Conservation (phyloP, 1,139 yeast genomes). For the Schwanniomyces etchellsii region DNA sequence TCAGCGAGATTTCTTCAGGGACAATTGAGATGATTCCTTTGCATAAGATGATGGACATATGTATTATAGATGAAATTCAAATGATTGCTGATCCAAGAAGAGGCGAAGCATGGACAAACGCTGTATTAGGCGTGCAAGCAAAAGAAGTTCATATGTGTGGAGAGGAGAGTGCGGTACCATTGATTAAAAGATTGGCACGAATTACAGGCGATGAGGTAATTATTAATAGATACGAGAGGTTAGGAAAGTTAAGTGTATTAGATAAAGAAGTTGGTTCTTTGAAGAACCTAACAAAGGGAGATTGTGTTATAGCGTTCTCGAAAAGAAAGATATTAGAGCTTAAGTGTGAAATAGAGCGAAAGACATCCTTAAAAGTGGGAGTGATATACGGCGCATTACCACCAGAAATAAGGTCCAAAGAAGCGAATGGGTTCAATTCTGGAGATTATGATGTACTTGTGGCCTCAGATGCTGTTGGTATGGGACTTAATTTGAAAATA, state of each 20-base stretch:
- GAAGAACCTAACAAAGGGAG: slow-evolving; percentile 54
- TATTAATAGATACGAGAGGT: slow-evolving; percentile 62
- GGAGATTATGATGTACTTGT: slow-evolving; percentile 76
- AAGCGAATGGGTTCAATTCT: slow-evolving; percentile 70
- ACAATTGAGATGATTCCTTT: slow-evolving; percentile 91
- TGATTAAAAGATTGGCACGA: slow-evolving; percentile 52
- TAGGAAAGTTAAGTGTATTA: slow-evolving; percentile 66
- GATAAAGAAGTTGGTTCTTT: slow-evolving; percentile 27
- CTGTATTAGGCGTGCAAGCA: slow-evolving; percentile 81
- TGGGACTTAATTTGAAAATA: slow-evolving; percentile 89
- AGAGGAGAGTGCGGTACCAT: slow-evolving; percentile 72
- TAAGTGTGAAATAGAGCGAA: slow-evolving; percentile 59
- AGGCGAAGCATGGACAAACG: slow-evolving; percentile 96
- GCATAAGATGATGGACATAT: slow-evolving; percentile 66
- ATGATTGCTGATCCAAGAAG: slow-evolving; percentile 78
- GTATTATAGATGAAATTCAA: slow-evolving; percentile 93
- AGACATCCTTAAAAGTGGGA: slow-evolving; percentile 66
- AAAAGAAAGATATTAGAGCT: slow-evolving; percentile 62
- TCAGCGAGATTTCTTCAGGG: slow-evolving; percentile 74
- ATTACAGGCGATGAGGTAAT: slow-evolving; percentile 77
- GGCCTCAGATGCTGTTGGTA: slow-evolving; percentile 96
- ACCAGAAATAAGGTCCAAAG: slow-evolving; percentile 86
- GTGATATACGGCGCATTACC: slow-evolving; percentile 95
- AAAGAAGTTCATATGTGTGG: slow-evolving; percentile 90
- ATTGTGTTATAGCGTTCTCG: slow-evolving; percentile 85